phyloP scores from a whole-genome alignment of 345 rosid species.

The Kernera saxatilis region DNA sequence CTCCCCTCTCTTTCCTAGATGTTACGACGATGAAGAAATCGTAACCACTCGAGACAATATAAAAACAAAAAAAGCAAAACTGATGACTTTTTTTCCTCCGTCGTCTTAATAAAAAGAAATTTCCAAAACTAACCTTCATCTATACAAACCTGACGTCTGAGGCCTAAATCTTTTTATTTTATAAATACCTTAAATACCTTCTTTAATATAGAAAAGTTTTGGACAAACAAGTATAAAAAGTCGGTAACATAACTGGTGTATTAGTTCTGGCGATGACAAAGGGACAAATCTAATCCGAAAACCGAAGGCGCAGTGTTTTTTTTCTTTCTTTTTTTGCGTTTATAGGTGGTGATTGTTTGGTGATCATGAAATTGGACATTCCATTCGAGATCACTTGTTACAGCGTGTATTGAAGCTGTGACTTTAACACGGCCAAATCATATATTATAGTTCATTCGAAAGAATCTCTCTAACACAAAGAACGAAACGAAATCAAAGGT shows the following conservation, averaged over 20 bases:
- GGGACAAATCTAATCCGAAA: too few relatives aligned
- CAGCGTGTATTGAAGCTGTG: neutral
- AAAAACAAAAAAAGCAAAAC: neutral
- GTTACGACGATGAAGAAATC: constrained; percentile 7
- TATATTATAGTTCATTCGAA: neutral
- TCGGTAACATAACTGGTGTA: too few relatives aligned
- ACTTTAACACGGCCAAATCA: neutral
- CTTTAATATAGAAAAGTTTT: neutral
- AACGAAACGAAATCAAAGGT: neutral
- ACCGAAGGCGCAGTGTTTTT: too few relatives aligned
- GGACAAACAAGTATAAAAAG: neutral
- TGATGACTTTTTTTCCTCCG: constrained; percentile 2
- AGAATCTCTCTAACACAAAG: neutral
- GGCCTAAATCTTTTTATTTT: neutral
- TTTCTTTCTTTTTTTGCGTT: too few relatives aligned
- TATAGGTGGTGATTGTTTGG: too few relatives aligned
- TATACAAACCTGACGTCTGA: neutral
- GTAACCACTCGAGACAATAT: constrained; percentile 23
- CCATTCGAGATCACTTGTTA: neutral
- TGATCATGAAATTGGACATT: too few relatives aligned
- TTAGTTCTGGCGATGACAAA: too few relatives aligned
- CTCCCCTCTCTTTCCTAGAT: constrained; percentile 5
- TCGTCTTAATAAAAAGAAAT: neutral
- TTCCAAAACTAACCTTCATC: neutral
- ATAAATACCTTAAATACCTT: too few relatives aligned